These are phyloP conservation scores for Coccinonectria pachysandricola DNA, from an alignment of 2,329 filamentous ascomycete genomes.

Conservation along the genomic window DNA sequence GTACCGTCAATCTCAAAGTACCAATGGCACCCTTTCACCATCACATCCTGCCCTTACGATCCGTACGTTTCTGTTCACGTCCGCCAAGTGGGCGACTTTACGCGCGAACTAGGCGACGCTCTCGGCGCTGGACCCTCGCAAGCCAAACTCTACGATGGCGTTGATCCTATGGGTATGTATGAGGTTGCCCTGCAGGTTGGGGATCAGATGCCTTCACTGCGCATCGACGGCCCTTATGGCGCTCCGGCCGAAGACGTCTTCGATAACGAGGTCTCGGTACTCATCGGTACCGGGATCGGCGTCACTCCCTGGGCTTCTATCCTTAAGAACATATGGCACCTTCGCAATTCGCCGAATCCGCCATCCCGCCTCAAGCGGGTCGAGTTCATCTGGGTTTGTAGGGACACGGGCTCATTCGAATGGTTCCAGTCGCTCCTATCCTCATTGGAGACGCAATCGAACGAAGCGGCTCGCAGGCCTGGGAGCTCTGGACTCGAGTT, in stretches of 20 bases:
- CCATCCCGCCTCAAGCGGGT: conserved; percentile 83
- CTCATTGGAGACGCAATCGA: conserved; percentile 79
- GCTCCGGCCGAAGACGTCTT: conserved; percentile 97
- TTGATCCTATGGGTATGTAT: conserved; percentile 95
- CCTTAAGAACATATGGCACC: conserved; percentile 96
- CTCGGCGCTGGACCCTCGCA: conserved; percentile 86
- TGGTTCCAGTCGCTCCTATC: conserved; percentile 96
- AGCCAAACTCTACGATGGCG: conserved; percentile 77
- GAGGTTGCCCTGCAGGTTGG: conserved; percentile 91
- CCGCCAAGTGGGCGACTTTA: conserved; percentile 95
- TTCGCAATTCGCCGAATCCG: conserved; percentile 81
- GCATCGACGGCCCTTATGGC: conserved; percentile 92
- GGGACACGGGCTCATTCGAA: conserved; percentile 89
- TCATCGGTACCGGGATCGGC: conserved; percentile 79
- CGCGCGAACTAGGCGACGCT: conserved; percentile 82
- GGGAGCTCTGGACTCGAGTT: conserved; percentile 69
- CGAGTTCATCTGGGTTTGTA: conserved; percentile 99
- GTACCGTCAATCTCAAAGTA: conserved; percentile 77
- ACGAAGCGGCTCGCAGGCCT: conserved; percentile 55
- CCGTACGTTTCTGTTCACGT: conserved; percentile 92
- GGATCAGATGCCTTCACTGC: conserved; percentile 79
- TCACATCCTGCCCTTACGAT: conserved; percentile 95
- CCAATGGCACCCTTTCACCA: conserved; percentile 99
- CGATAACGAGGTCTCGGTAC: conserved; percentile 77
- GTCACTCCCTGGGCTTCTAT: conserved; percentile 82